Conservation (phyloP, 805 yeast genomes). For the Candida sakaeoensis region DNA sequence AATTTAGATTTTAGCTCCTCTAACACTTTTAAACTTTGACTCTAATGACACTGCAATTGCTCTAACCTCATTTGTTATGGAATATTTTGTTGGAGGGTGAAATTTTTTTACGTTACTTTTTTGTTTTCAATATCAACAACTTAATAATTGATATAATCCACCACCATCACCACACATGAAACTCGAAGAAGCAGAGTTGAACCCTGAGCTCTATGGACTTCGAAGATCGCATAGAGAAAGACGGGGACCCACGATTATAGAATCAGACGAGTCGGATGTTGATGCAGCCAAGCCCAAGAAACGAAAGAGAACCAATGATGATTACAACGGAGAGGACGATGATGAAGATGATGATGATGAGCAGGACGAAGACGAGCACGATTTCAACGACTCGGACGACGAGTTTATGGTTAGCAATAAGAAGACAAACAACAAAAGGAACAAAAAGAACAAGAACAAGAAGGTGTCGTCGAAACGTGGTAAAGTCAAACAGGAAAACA, state of each 20-base stretch:
- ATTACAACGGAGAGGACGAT: constrained; percentile 18
- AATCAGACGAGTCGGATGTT: constrained; percentile 34
- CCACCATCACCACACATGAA: not conserved
- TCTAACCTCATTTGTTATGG: not conserved
- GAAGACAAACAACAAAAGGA: no score
- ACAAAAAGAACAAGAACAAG: no score
- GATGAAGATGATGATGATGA: constrained; percentile 4
- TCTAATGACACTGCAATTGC: no score
- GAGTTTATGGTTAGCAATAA: constrained; percentile 22
- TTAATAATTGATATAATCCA: no score
- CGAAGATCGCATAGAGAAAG: constrained; percentile 71
- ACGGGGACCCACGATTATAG: constrained; percentile 30
- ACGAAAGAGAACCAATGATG: constrained; percentile 18
- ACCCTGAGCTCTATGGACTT: constrained; percentile 82
- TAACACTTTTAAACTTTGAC: not conserved
- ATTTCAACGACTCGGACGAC: constrained; percentile 13
- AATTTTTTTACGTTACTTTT: not conserved
- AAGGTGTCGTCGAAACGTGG: no score
- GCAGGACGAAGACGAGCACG: constrained; percentile 8
- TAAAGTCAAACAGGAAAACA: no score
- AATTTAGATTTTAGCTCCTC: no score
- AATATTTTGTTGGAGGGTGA: not conserved
- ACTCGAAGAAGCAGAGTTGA: constrained; percentile 53
- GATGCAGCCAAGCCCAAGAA: constrained; percentile 19
- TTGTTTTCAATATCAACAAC: no score